phyloP scores from a whole-genome alignment of 2,329 filamentous ascomycete genomes.

The Ploettnerulaceae sp. region DNA sequence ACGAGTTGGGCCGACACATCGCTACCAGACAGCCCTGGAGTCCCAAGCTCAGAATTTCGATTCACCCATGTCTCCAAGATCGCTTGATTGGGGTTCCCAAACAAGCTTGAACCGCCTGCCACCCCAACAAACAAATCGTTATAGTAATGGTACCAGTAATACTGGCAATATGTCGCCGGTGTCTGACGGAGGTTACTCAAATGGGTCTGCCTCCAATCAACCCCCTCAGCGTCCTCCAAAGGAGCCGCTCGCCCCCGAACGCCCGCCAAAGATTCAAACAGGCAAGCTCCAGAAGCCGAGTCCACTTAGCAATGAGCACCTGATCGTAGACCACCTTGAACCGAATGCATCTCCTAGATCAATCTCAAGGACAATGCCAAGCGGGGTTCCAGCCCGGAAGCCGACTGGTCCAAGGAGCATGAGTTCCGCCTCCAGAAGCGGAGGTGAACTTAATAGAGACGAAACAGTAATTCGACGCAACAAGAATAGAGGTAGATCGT shows the following conservation, averaged over 20 bases:
- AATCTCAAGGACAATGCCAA: conserved; percentile 26
- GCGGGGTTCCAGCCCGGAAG: conserved; percentile 31
- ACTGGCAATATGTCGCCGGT: conserved; percentile 29
- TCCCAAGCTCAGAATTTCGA: conserved; percentile 66
- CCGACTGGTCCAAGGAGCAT: conserved; percentile 35
- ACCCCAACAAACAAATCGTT: conserved; percentile 51
- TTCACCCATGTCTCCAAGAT: conserved; percentile 52
- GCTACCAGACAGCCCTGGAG: conserved; percentile 70
- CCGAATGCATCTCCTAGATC: conserved; percentile 25
- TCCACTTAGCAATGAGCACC: conserved; percentile 52
- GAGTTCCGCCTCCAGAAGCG: conserved; percentile 27
- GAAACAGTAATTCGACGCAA: conserved; percentile 29
- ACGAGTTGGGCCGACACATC: conserved; percentile 65
- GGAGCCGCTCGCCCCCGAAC: conserved; percentile 50
- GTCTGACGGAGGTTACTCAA: conserved; percentile 32
- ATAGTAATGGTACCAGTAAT: conserved; percentile 31
- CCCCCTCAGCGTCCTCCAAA: conserved; percentile 57
- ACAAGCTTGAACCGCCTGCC: conserved; percentile 49
- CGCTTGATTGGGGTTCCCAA: conserved; percentile 58
- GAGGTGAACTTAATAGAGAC: conserved; percentile 29
- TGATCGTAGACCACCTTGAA: conserved; percentile 22
- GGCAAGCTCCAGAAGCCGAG: conserved; percentile 50
- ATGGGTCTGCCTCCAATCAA: conserved; percentile 34
- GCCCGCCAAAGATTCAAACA: conserved; percentile 44
- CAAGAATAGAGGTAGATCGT: conserved; percentile 48